phyloP scores from a whole-genome alignment of 2,329 filamentous ascomycete species.

The Berkeleyomyces rouxiae region DNA sequence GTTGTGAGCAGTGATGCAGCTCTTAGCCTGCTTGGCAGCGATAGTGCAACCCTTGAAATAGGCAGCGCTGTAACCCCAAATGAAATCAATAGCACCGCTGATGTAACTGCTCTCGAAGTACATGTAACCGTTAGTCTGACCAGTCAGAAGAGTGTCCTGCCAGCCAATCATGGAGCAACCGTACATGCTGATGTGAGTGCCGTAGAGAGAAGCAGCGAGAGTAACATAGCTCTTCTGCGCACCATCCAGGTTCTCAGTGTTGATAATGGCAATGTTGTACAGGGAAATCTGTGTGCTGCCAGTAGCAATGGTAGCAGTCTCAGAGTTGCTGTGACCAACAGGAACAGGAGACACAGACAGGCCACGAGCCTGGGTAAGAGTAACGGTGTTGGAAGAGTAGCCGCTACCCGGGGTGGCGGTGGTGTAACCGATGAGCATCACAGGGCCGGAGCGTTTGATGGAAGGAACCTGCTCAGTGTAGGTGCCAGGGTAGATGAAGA shows the following conservation, averaged over 20 bases:
- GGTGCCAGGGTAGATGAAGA: slow-evolving; percentile 29
- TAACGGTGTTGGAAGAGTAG: slow-evolving; percentile 42
- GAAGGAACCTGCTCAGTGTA: slow-evolving; percentile 45
- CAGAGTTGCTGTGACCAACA: slow-evolving; percentile 30
- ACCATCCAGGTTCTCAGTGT: slow-evolving; percentile 28
- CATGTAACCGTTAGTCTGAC: slow-evolving; percentile 26
- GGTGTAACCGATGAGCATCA: slow-evolving; percentile 44
- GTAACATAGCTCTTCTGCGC: slow-evolving; percentile 31
- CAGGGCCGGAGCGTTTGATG: slow-evolving; percentile 28
- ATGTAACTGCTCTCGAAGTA: slow-evolving; percentile 30
- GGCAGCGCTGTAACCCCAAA: slow-evolving; percentile 18
- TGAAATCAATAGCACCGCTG: slow-evolving; percentile 31
- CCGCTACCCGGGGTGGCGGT: slow-evolving; percentile 25
- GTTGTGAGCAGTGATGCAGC: slow-evolving; percentile 23
- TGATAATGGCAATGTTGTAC: slow-evolving; percentile 43
- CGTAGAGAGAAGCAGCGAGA: slow-evolving; percentile 17
- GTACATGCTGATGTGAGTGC: slow-evolving; percentile 19
- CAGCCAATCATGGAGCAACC: slow-evolving; percentile 29
- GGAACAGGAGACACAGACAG: slow-evolving; percentile 21
- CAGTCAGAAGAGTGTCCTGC: slow-evolving; percentile 33
- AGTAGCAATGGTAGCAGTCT: slow-evolving; percentile 29
- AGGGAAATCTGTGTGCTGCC: slow-evolving; percentile 35
- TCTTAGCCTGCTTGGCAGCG: slow-evolving; percentile 19
- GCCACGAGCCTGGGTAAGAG: slow-evolving; percentile 21
- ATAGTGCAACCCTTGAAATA: slow-evolving; percentile 26